A percentile compares a stretch with the other conserved stretches of the same genome.
phyloP scores from a whole-genome alignment of 495 filamentous ascomycete species.

The Neurospora sp. region DNA sequence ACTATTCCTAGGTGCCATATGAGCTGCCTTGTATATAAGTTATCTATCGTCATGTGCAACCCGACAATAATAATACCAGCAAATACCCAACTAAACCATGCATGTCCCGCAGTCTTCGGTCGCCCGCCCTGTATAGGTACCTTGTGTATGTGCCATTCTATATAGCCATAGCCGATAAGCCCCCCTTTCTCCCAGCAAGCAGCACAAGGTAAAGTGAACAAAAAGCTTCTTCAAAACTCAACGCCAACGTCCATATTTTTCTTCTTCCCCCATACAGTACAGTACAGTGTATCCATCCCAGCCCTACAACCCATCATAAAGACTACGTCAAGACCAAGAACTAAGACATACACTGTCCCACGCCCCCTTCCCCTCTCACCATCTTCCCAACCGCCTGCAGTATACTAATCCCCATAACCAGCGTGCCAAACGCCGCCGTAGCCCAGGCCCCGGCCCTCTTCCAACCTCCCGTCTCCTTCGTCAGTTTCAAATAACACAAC shows the following conservation, averaged over 20 bases:
- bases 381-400: conserved; percentile 65
- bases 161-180: too few species aligned
- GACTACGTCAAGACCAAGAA: neutral
- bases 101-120: neutral
- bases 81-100: neutral
- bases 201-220: neutral
- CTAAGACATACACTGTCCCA: conserved; percentile 5
- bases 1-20: neutral
- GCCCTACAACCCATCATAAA: neutral
- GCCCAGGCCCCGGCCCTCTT: conserved; percentile 59
- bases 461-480: conserved; percentile 46
- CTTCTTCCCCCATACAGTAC: neutral
- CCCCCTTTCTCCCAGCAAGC: neutral
- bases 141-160: neutral
- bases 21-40: neutral
- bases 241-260: neutral
- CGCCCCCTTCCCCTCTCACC: conserved; percentile 29
- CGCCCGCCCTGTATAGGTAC: neutral
- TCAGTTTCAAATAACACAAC: conserved; percentile 88
- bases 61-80: neutral
- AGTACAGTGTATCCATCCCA: neutral
- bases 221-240: neutral
- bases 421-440: conserved; percentile 64
- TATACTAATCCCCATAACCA: conserved; percentile 79
- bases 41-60: neutral